These are phyloP conservation scores for Phytophthora uliginosa DNA, from an alignment of 352 stramenopile species.

Conservation along the genomic window DNA sequence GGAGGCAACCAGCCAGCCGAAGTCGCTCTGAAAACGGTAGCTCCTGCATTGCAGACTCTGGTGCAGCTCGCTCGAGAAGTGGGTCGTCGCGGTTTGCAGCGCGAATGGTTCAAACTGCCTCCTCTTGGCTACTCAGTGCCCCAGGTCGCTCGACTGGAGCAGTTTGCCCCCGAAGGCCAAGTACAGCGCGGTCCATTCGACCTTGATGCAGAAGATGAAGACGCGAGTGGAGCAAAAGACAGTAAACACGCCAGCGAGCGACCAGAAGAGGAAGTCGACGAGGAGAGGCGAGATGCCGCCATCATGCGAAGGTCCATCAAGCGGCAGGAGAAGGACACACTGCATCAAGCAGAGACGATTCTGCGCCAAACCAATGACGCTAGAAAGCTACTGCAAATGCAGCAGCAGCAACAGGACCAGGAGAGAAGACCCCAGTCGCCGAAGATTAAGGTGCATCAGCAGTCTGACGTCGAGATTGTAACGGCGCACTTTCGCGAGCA, in stretches of 20 bases:
- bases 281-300: constrained; percentile 27
- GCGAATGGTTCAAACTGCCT: constrained; percentile 34
- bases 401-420: constrained; percentile 10
- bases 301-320: constrained; percentile 49
- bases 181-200: constrained; percentile 10
- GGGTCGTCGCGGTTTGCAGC: constrained; percentile 27
- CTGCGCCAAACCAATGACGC: constrained; percentile 33
- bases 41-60: constrained; percentile 31
- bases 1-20: constrained; percentile 32
- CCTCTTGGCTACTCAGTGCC: constrained; percentile 24
- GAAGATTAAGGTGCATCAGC: constrained; percentile 16
- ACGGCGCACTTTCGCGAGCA: constrained; percentile 63
- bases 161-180: constrained; percentile 44
- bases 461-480: constrained; percentile 40
- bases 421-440: constrained; percentile 4
- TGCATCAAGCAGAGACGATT: constrained; percentile 58
- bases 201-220: constrained; percentile 4
- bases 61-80: constrained; percentile 23
- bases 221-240: background rate
- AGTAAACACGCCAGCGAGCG: background rate
- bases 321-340: constrained; percentile 51
- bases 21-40: constrained; percentile 29
- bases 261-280: constrained; percentile 22
- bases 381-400: constrained; percentile 19
- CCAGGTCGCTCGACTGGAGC: constrained; percentile 44